A percentile compares a stretch with the other conserved stretches of the same genome.
These are phyloP conservation scores for Corynascus novoguineensis DNA, from an alignment of 495 filamentous ascomycete species.

Conservation along the genomic window DNA sequence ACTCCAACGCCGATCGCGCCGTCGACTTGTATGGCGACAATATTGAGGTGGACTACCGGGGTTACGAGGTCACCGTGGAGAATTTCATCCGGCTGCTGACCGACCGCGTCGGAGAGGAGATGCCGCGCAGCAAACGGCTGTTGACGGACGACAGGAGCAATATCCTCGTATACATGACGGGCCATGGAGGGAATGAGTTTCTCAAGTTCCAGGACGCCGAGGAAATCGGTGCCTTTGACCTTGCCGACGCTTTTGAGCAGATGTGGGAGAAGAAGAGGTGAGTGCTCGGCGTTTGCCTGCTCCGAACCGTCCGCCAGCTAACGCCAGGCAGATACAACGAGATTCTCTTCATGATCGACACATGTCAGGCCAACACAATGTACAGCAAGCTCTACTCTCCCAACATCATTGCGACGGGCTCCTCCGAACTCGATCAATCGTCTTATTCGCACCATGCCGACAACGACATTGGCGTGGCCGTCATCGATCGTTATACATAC, in stretches of 20 bases:
- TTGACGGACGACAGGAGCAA: slow-evolving; percentile 92
- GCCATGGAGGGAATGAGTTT: slow-evolving; percentile 97
- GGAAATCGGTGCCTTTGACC: slow-evolving; percentile 92
- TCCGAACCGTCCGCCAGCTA: not conserved
- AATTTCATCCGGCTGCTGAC: slow-evolving; percentile 96
- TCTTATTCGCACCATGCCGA: slow-evolving; percentile 96
- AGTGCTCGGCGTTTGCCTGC: not conserved
- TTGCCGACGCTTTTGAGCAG: slow-evolving; percentile 97
- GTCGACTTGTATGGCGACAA: slow-evolving; percentile 97
- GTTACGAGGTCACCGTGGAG: slow-evolving; percentile 98
- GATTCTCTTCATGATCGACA: slow-evolving; percentile 99
- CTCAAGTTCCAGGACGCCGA: slow-evolving; percentile 97
- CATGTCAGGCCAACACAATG: slow-evolving; percentile 98
- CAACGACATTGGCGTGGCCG: slow-evolving; percentile 91
- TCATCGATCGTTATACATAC: slow-evolving; percentile 98
- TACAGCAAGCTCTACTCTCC: slow-evolving; percentile 96
- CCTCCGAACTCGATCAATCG: slow-evolving; percentile 86
- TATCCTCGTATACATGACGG: slow-evolving; percentile 98
- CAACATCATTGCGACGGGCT: slow-evolving; percentile 94
- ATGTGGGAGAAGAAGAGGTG: slow-evolving; percentile 99
- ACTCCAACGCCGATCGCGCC: slow-evolving; percentile 93
- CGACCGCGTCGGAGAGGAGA: slow-evolving; percentile 86
- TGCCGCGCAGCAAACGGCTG: slow-evolving; percentile 86
- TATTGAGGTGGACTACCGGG: slow-evolving; percentile 97
- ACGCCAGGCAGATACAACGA: slow-evolving; percentile 66